Base-by-base conservation (phyloP, 345 rosid genomes). In the Acer yangbiense region DNA sequence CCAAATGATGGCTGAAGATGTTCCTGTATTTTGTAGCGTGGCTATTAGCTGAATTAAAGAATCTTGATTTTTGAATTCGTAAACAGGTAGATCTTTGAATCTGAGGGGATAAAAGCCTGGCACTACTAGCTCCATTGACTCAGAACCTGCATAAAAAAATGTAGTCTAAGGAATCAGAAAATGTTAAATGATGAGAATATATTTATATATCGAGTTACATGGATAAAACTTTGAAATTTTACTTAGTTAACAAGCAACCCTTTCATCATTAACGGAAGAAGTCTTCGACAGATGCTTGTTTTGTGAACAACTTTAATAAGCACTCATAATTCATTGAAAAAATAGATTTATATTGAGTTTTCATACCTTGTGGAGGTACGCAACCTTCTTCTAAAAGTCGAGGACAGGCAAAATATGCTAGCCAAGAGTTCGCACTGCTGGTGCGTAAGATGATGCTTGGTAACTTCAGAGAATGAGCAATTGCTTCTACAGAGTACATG, bases 281-380 rank as follows among this genome's bases (percentile, higher is more conserved):
- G 35, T 32, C 35, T 32, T 32, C 5, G 35, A 32, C 5, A 32
- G 39, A 35, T 35, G 6, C 39, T 35, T 35, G 39, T 35, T 35
- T 35, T 35, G 39, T 35, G 6, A 35, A 35, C 39, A 35, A 35
- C 39, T 35, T 35, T 35, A 35, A 41, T 41, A 4, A 41, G 6
- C 43, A 41, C 7, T 41, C 43, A 41, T 8, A 7, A 41, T 41
- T 41, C 43, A 4, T 41, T 41, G 43, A 4, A 41, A 41, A 41
- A 41, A 41, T 2, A 29, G 32, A 29, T 29, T 29, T 29, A 41
- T 41, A 2, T 41, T 0, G 8, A 41, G 43, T 41, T 41, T 41
- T 5, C 43, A 9, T 54, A 32, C 91, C 91, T 75, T 80, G 84
- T 1, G 70, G 43, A 39, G 87, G 84, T 62, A 87, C 58, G 35